Conservation (phyloP, 164 flowering plant genomes). For the Dillenia suffruticosa region DNA sequence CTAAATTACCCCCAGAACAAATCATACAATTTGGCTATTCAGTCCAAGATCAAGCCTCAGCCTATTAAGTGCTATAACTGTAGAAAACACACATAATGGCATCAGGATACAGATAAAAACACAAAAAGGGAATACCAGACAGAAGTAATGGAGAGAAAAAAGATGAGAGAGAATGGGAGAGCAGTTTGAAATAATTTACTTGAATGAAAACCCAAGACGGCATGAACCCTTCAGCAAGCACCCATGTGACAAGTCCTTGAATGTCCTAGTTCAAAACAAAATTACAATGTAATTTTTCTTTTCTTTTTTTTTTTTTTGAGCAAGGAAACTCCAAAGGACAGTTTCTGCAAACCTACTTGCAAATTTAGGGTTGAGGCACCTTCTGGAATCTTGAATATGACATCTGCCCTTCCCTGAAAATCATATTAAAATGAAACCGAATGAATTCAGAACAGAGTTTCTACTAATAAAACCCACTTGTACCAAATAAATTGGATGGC, state of each 20-base stretch:
- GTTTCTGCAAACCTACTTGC: constrained; percentile 34
- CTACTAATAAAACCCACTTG: neutral
- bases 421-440: neutral
- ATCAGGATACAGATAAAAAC: too few species aligned
- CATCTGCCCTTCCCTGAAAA: constrained; percentile 75
- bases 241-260: constrained; percentile 97
- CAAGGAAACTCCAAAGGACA: neutral
- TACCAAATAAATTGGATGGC: neutral
- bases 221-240: constrained; percentile 91
- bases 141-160: neutral
- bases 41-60: too few species aligned
- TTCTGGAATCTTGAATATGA: constrained; percentile 53
- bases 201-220: constrained; percentile 94
- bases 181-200: constrained; percentile 26
- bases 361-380: constrained; percentile 64
- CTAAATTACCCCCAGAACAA: too few species aligned
- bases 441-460: neutral
- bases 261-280: constrained; percentile 57
- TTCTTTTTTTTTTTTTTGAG: neutral
- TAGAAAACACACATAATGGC: too few species aligned
- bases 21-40: too few species aligned
- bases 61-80: too few species aligned
- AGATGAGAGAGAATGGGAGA: neutral
- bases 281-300: neutral
- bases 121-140: too few species aligned